phyloP scores from a whole-genome alignment of 176 grass and related monocot genomes.

The Zizania latifolia region DNA sequence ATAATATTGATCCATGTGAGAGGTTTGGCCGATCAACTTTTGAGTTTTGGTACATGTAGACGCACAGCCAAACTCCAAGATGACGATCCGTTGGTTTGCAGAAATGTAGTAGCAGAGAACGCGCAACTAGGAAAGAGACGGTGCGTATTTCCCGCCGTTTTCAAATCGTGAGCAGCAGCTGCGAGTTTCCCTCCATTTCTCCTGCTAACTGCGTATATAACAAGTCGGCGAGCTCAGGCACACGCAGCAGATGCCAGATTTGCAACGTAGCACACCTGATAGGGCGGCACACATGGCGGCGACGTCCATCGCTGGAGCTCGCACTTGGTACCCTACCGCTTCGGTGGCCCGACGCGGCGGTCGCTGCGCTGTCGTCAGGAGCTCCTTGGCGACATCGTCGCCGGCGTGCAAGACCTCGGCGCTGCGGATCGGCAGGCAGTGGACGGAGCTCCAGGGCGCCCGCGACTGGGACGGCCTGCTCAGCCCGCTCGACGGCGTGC shows the following conservation, averaged over 20 bases:
- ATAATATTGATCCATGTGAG: neutral
- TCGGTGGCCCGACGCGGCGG: neutral
- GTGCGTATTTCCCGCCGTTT: constrained; percentile 27
- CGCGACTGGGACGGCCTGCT: constrained; percentile 48
- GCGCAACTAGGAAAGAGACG: neutral
- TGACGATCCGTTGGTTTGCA: too few species aligned
- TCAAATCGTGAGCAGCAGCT: neutral
- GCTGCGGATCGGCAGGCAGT: constrained; percentile 28
- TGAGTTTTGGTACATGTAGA: neutral
- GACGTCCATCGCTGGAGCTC: constrained; percentile 25
- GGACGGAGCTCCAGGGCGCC: constrained; percentile 43
- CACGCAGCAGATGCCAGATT: too few species aligned
- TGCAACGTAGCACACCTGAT: too few species aligned
- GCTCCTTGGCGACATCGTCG: neutral
- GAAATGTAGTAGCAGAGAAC: neutral
- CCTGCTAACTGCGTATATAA: neutral
- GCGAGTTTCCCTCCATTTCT: neutral
- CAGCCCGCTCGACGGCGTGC: constrained; percentile 39
- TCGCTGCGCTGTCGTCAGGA: neutral
- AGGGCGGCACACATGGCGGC: constrained; percentile 23
- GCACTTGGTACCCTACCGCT: constrained; percentile 9
- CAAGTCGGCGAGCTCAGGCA: too few species aligned
- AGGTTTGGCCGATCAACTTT: constrained; percentile 25
- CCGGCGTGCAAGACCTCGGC: neutral
- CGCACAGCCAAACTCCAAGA: neutral